Conservation (phyloP, 495 filamentous ascomycete species). For the Penicillium subrubescens region DNA sequence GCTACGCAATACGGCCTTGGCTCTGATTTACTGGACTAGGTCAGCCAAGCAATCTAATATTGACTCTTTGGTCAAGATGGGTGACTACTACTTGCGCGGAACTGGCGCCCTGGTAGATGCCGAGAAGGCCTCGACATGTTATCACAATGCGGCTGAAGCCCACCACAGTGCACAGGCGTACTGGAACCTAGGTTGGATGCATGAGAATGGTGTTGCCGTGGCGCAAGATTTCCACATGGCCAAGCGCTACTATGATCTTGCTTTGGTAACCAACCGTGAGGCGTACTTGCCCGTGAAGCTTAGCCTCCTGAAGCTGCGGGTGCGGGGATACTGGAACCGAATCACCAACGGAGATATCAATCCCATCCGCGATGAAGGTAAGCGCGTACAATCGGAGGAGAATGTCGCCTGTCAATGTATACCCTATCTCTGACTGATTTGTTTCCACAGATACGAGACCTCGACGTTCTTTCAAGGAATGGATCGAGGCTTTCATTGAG, state of each 20-base stretch:
- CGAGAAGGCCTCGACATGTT: conserved; percentile 92
- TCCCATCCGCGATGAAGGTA: conserved; percentile 84
- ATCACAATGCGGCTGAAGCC: conserved; percentile 86
- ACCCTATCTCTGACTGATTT: neutral
- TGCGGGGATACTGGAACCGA: conserved; percentile 89
- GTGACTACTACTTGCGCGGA: conserved; percentile 89
- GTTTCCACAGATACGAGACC: conserved; percentile 59
- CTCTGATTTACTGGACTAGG: conserved; percentile 94
- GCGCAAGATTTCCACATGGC: conserved; percentile 97
- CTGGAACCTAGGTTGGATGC: conserved; percentile 99
- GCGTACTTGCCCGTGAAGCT: conserved; percentile 94
- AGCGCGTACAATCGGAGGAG: neutral
- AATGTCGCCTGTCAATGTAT: neutral
- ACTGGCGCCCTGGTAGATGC: conserved; percentile 69
- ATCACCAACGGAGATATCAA: conserved; percentile 88
- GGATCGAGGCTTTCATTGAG: conserved; percentile 79
- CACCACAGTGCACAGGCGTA: conserved; percentile 91
- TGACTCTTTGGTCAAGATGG: conserved; percentile 96
- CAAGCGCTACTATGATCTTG: conserved; percentile 93
- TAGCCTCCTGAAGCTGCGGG: conserved; percentile 80
- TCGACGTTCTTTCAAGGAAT: conserved; percentile 76
- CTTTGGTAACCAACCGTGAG: conserved; percentile 86
- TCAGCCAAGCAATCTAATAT: conserved; percentile 92
- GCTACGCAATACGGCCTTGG: conserved; percentile 71
- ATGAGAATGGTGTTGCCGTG: conserved; percentile 93